Conservation (phyloP, 768 basidiomycete genomes). For the Thelephora ganbajun region DNA sequence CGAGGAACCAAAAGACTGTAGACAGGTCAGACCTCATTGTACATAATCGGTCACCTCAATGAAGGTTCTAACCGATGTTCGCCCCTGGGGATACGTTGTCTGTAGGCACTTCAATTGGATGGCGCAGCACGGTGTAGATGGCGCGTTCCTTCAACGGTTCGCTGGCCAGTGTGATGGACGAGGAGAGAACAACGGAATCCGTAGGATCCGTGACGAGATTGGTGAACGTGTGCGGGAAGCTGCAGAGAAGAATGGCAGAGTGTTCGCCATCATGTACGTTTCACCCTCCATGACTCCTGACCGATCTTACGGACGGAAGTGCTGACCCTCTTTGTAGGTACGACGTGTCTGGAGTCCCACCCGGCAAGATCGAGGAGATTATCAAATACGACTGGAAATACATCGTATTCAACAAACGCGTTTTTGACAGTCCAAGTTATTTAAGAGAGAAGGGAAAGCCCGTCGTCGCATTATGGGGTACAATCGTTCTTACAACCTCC, state of each 20-base stretch:
- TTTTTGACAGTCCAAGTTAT: slow-evolving; percentile 63
- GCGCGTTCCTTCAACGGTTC: slow-evolving; percentile 73
- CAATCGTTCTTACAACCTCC: slow-evolving; percentile 1
- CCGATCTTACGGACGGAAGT: not conserved
- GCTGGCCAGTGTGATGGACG: slow-evolving; percentile 41
- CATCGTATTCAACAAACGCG: slow-evolving; percentile 41
- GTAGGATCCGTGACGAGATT: slow-evolving; percentile 57
- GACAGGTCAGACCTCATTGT: slow-evolving; percentile 25
- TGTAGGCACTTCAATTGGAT: slow-evolving; percentile 69
- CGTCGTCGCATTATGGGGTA: slow-evolving; percentile 66
- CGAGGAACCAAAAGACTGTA: slow-evolving; percentile 62
- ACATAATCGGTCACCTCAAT: not conserved
- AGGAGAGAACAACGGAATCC: slow-evolving; percentile 39
- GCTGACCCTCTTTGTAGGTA: slow-evolving; percentile 37
- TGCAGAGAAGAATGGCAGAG: slow-evolving; percentile 67
- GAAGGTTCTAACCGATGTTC: not conserved
- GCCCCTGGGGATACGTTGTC: not conserved
- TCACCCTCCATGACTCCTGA: not conserved
- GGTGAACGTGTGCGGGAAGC: slow-evolving; percentile 59
- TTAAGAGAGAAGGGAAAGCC: slow-evolving; percentile 55
- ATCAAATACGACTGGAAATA: slow-evolving; percentile 65
- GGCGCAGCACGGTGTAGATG: slow-evolving; percentile 69
- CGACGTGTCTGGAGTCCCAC: slow-evolving; percentile 66
- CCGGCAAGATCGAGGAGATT: slow-evolving; percentile 51
- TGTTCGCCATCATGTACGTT: slow-evolving; percentile 73